These are phyloP conservation scores for Ophiocytium majus DNA, from an alignment of 352 stramenopile species.

Conservation along the genomic window DNA sequence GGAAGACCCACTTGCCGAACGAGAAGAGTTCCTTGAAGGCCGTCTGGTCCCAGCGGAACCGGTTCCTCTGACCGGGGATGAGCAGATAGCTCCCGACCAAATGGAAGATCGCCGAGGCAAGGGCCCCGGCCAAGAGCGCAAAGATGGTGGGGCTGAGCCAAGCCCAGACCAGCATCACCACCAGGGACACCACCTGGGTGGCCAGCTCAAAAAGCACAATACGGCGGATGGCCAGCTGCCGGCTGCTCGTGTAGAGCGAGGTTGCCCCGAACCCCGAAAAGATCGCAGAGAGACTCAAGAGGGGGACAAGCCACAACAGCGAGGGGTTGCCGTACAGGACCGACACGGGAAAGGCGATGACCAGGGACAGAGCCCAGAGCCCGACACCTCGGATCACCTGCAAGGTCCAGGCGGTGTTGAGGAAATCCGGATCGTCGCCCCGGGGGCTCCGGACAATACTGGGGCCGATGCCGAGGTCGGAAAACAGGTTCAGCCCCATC, in stretches of 20 bases:
- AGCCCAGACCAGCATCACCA: not conserved
- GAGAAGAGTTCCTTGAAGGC: not conserved
- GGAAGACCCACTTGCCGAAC: conserved; percentile 5
- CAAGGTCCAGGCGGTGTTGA: not conserved
- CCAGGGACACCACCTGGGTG: not conserved
- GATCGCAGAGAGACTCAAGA: not conserved
- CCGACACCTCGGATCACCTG: not conserved
- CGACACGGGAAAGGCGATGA: not conserved
- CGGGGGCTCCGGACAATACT: not conserved
- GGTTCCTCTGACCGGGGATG: not conserved
- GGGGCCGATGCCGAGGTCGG: not conserved
- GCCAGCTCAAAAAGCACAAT: not conserved
- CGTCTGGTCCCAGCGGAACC: not conserved
- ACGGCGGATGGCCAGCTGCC: not conserved
- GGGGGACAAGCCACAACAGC: not conserved
- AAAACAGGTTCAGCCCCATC: not conserved
- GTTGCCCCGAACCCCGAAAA: not conserved
- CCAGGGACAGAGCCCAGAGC: not conserved
- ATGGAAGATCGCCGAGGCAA: not conserved
- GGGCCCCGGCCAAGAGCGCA: not conserved
- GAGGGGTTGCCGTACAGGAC: not conserved
- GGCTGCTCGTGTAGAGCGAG: conserved; percentile 1
- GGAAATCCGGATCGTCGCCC: conserved; percentile 1
- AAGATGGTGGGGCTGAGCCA: not conserved
- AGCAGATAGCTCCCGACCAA: not conserved